Base-by-base conservation (phyloP, 2,329 filamentous ascomycete genomes). In the Dothidotthia symphoricarpi region DNA sequence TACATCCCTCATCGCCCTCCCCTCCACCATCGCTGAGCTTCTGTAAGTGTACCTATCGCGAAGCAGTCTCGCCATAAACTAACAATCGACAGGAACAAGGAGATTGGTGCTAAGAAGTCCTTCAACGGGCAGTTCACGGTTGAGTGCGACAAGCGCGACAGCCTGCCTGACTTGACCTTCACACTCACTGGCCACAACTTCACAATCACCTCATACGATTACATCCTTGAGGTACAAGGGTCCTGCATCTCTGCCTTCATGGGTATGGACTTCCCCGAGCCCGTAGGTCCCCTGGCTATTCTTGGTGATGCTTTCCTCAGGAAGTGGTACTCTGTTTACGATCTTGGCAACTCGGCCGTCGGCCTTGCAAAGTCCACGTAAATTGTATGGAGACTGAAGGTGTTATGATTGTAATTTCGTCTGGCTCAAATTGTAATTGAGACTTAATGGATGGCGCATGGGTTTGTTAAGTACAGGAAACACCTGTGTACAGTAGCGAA, bases 161-260 rank as follows among this genome's bases (percentile, higher is more conserved):
- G 75, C 49, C 84, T 98, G 34, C 90, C 93, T 51, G 90, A 97
- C 62, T 79, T 98, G 56, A 89, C 85, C 58, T 97, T 98, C 73
- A 90, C 80, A 51, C 82, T 98, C 33, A 82, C 81, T 53, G 93
- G 93, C 51, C 82, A 95, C 74, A 87, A 96, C 76, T 98, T 97
- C 77, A 85, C 83, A 66, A 95, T 98, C 57, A 75, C 78, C 39
- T 75, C 93, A 12, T 85, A 85, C 52, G 93, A 98, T 75, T 98
- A 98, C 76, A 90, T 96, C 56, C 83, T 98, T 27, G 90, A 98
- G 72, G 82, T 96, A 28, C 86, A 90, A 65, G 93, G 91, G 57
- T 91, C 85, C 67, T 98, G 93, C 72, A 95, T 98, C 71, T 96
- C 89, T 47, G 86, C 88, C 56, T 95, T 98, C 75, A 94, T 95